Conservation (phyloP, 2,329 filamentous ascomycete genomes). For the Fusarium illudens region DNA sequence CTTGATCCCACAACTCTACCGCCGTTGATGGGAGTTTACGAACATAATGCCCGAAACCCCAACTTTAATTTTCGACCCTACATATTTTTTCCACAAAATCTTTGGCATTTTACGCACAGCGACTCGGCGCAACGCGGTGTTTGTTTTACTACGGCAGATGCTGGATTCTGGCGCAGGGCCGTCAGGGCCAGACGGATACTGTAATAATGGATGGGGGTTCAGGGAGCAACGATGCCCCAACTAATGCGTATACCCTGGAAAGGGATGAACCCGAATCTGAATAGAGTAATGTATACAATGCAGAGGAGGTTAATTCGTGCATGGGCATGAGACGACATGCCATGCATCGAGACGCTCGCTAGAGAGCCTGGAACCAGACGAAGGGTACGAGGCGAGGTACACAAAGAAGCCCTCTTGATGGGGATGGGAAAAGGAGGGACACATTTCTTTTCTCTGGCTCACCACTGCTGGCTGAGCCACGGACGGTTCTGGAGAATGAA, state of each 20-base stretch:
- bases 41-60: conserved; percentile 42
- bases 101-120: conserved; percentile 54
- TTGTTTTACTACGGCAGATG: conserved; percentile 43
- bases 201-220: conserved; percentile 43
- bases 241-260: conserved; percentile 45
- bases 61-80: conserved; percentile 46
- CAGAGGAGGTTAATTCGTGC: conserved; percentile 49
- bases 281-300: conserved; percentile 54
- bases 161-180: conserved; percentile 42
- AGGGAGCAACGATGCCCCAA: conserved; percentile 24
- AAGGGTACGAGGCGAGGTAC: conserved; percentile 17
- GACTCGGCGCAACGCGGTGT: conserved; percentile 50
- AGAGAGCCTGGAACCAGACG: conserved; percentile 37
- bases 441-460: conserved; percentile 7
- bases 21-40: conserved; percentile 33
- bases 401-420: conserved; percentile 34
- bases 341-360: conserved; percentile 48
- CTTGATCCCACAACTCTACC: conserved; percentile 17
- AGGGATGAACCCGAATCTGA: conserved; percentile 39
- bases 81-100: conserved; percentile 44
- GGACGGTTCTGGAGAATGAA: conserved; percentile 32
- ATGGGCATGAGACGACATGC: conserved; percentile 39
- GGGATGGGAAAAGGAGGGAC: conserved; percentile 28
- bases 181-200: conserved; percentile 40
- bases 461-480: conserved; percentile 15